Conservation (phyloP, 2,329 filamentous ascomycete species). For the Epicoccum sorghinum region DNA sequence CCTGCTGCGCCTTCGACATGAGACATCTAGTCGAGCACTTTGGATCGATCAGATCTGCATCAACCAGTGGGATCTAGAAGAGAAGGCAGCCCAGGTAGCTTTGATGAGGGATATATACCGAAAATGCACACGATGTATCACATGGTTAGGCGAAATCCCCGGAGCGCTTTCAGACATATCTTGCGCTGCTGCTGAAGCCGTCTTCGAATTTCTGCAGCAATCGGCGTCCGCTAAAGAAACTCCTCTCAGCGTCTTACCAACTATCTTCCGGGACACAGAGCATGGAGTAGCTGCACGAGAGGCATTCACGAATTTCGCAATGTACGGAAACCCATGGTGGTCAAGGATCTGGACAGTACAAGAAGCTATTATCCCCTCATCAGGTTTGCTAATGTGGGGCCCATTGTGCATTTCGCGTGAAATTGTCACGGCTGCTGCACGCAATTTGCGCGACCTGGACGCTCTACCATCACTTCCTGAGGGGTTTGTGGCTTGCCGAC, state of each 20-base stretch:
- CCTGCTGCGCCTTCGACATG: slow-evolving; percentile 22
- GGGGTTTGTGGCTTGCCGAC: not conserved
- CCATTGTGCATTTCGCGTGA: slow-evolving; percentile 10
- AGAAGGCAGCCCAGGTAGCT: slow-evolving; percentile 31
- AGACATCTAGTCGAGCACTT: slow-evolving; percentile 3
- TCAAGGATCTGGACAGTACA: slow-evolving; percentile 28
- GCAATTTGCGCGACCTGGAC: slow-evolving; percentile 7
- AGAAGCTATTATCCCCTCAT: slow-evolving; percentile 22
- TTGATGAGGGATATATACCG: slow-evolving; percentile 38
- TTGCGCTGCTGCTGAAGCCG: slow-evolving; percentile 9
- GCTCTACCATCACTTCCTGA: slow-evolving; percentile 1
- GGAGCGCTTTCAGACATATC: not conserved
- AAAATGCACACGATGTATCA: slow-evolving; percentile 23
- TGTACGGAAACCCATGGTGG: slow-evolving; percentile 30
- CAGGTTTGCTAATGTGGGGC: slow-evolving; percentile 20
- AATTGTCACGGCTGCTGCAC: slow-evolving; percentile 5
- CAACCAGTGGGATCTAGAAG: slow-evolving; percentile 30
- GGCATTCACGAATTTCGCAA: slow-evolving; percentile 21
- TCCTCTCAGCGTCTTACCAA: slow-evolving; percentile 1
- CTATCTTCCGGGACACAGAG: slow-evolving; percentile 9
- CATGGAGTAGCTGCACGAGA: slow-evolving; percentile 5
- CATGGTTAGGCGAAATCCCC: slow-evolving; percentile 32
- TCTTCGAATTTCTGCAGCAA: slow-evolving; percentile 20
- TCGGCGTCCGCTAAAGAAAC: slow-evolving; percentile 4
- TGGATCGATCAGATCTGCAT: slow-evolving; percentile 43